Base-by-base conservation (phyloP, 495 filamentous ascomycete genomes). In the Xeromyces bisporus region DNA sequence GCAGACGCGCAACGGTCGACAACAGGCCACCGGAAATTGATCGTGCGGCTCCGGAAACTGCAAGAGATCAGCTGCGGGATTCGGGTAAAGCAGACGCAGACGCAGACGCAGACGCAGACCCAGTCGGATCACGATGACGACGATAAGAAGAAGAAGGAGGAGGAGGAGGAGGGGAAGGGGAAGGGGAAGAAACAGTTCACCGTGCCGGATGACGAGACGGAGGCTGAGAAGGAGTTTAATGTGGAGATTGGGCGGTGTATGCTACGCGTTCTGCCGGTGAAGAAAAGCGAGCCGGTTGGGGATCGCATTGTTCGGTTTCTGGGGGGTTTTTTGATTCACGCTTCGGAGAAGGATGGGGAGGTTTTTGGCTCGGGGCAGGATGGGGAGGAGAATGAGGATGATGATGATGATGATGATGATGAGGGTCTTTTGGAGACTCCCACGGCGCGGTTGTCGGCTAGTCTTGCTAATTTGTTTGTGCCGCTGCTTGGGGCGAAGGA, bases 21-120 rank as follows among this genome's bases (percentile, higher is more conserved):
- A 0, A 83, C 85, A 0, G 77, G 77, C 1, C 91, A 96, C 46
- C 66, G 89, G 16, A 97, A 96, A 46, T 68, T 93, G 0, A 75
- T 77, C 12, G 75, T 93, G 31, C 84, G 73, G 15, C 62, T 92
- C 29, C 71, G 89, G 33, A 93, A 86, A 42, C 60, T 87, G 12
- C 85, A 93, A 41, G 89, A 96, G 46, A 62, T 73, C 25, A 93
- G 83, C 63, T 82, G 80, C 51, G 82, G 78, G 38, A 82, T 87
- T 38, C 69, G 63, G 5, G 61, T 57, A 32, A 62, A 65, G 33
- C 51, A 54, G 12, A 53, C 48, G 6, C 64, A 64, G 27, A n/a
- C n/a, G n/a, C n/a, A n/a, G n/a, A n/a, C n/a, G n/a, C n/a, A n/a
- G n/a, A n/a, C n/a, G n/a, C n/a, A n/a, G n/a, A n/a, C n/a, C n/a